Base-by-base conservation (phyloP, 352 stramenopile genomes). In the Phytophthora pluvialis region DNA sequence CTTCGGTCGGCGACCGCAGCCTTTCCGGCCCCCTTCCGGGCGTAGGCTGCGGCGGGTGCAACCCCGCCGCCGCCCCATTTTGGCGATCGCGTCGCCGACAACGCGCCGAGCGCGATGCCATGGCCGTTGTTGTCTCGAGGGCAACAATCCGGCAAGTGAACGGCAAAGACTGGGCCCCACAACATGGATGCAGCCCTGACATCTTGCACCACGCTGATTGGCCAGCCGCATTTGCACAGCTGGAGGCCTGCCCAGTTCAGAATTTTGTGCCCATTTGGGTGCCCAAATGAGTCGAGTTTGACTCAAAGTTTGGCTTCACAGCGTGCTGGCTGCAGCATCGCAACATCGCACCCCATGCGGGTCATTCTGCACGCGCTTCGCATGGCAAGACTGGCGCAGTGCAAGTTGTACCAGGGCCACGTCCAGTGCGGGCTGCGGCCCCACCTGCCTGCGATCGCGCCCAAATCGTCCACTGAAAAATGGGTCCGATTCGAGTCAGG, bases 181-280 rank as follows among this genome's bases (percentile, higher is more conserved):
- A 47, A 66, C 39, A 60, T 66, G 58, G 58, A 12, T 65, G 58
- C 58, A 57, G 35, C 25, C 16, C 36, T 57, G 40, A 60, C 35
- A 49, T 51, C 46, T 55, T 60, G 32, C n/a, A 45, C 26, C 7
- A 25, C 29, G 25, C 13, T 47, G 36, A 61, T 61, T 50, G 53
- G 53, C 25, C 21, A 15, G 21, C 9, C 13, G 9, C 38, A 12
- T 5, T 39, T 15, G 13, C n/a, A n/a, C 11, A 31, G 40, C 16
- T n/a, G n/a, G n/a, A n/a, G n/a, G n/a, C n/a, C n/a, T 26, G 21
- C 39, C 39, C 39, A 45, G 16, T 45, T 45, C 6, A 16, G 26
- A 28, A 45, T 45, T 45, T 45, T 6, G 3, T 15, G 21, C 42
- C 15, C 42, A 48, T 31, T 48, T 48, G 4, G 26, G n/a, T 45